Evolutionary conservation across 2,329 filamentous ascomycete species (phyloP), one percentile per base, ranked within the genome.

Genomic region (Phialocephala subalpina): DNA sequence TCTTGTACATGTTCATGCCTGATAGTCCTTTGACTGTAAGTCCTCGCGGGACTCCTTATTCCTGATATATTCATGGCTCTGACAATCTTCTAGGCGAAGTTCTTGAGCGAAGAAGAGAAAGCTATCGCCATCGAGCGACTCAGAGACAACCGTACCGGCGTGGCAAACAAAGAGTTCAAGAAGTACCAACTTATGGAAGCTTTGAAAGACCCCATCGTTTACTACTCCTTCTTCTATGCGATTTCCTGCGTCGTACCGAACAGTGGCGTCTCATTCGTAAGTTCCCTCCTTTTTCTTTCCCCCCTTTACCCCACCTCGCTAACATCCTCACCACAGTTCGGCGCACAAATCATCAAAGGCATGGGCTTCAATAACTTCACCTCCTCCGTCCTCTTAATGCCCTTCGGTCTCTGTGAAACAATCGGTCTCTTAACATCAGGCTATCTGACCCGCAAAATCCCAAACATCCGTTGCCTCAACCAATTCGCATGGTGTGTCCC

Each of bases 171-270:
- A 14, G 29, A 57, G 18, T 57, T 58, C 53, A 63, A 63, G 18
- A 33, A 29, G 12, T 42, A 63, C 25, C 60, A 63, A 38, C 49
- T 58, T 18, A 22, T 22, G 29, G 60, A 63, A 38, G 60, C 60
- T 35, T n/a, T 63, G n/a, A 55, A 25, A 20, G 60, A 62, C 45
- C 47, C 49, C 4, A 18, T 40, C 20, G 49, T 56, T 33, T 58
- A 53, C 25, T 53, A 53, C 25, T 53, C 49, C 1, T 53, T 53
- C 49, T 53, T 53, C 49, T 53, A 53, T 11, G 49, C 49, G 2
- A 53, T 53, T 6, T 29, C 25, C 22, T 53, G 49, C 27, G 49
- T 53, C 1, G 49, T 53, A 3, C 49, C 49, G 4, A 53, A 53
- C 25, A 33, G 25, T 18, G 49, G 49, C 22, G 49, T 53, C 25